Evolutionary conservation across 257 asterid genomes (phyloP), one percentile per base, ranked within the genome.

Genomic region (Nicotiana noctiflora): DNA sequence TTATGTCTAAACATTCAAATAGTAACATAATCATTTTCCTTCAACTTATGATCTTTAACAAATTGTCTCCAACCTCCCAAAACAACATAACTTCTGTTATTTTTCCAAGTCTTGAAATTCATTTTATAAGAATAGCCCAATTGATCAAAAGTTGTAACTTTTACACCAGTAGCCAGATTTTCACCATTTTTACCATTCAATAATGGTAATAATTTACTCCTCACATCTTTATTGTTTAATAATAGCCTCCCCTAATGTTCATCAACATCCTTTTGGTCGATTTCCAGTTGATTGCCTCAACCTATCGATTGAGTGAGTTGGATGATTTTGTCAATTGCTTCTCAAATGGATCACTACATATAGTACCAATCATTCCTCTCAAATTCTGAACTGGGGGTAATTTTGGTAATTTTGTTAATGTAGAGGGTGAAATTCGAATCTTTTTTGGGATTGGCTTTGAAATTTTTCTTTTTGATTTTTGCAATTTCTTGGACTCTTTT

Each of bases 281-380:
- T 25, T 1, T 25, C 27, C 27, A 25, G 27, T 25, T 25, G 27
- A 25, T 25, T 25, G 27, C 27, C 27, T 25, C 27, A 25, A 25
- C 27, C 27, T 25, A 25, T 25, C 27, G 27, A 25, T 25, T 25
- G 27, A 25, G 27, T 25, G 27, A 25, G 1, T 25, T 25, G 27
- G 27, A 25, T n/a, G 79, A 32, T 34, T 32, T 37, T 2, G 79
- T 64, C 82, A 82, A 51, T 53, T 82, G 81, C 49, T 82, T 82
- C 79, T 23, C 14, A 19, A 77, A 77, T 5, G 85, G 82, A 21
- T 53, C 56, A 25, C 82, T 77, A 61, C 85, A 82, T 65, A 5
- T 40, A 37, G 46, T 29, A 4, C 82, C 82, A 25, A 77, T 82
- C 34, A 63, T 9, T 9, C 52, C 65, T 4, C 3, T 17, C 27